Percentiles rank a stretch among this genome's conserved stretches.
Conservation (phyloP, 1,284 basidiomycete genomes). For the Leccinum subfulvum region DNA sequence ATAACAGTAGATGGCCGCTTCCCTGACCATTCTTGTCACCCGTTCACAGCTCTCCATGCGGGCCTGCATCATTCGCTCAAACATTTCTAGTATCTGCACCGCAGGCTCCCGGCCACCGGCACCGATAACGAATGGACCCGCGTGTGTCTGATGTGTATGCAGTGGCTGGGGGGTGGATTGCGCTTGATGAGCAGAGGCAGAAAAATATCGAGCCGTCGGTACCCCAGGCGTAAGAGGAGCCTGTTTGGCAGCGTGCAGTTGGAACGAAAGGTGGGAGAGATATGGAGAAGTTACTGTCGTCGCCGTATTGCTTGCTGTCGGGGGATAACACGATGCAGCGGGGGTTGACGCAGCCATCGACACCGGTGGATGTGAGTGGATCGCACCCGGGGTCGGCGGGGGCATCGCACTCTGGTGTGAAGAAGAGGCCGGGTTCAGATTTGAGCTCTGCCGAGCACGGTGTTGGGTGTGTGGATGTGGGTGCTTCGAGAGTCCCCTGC, state of each 20-base stretch:
- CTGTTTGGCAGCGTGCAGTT: slow-evolving; percentile 21
- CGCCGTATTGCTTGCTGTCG: slow-evolving; percentile 24
- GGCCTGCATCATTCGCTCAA: slow-evolving; percentile 67
- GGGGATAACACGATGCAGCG: slow-evolving; percentile 27
- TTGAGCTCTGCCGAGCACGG: slow-evolving; percentile 32
- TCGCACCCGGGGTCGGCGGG: slow-evolving; percentile 17
- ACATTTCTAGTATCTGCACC: slow-evolving; percentile 62
- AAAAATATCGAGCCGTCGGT: slow-evolving; percentile 11
- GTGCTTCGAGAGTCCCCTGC: slow-evolving; percentile 31
- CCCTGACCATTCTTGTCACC: slow-evolving; percentile 56
- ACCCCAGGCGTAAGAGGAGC: slow-evolving; percentile 17
- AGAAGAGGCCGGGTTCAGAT: slow-evolving; percentile 30
- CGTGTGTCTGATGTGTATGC: slow-evolving; percentile 20
- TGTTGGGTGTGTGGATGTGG: slow-evolving; percentile 26
- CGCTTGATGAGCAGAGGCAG: slow-evolving; percentile 18
- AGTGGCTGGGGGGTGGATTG: slow-evolving; percentile 12
- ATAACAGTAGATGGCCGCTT: slow-evolving; percentile 35
- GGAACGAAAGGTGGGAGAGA: slow-evolving; percentile 31
- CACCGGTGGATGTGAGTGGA: slow-evolving; percentile 20
- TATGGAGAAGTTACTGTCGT: slow-evolving; percentile 31
- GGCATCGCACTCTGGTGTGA: slow-evolving; percentile 23
- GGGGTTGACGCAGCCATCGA: slow-evolving; percentile 18
- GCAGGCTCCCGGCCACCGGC: slow-evolving; percentile 39
- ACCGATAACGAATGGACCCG: slow-evolving; percentile 27
- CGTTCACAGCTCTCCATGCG: slow-evolving; percentile 73